Evolutionary conservation across 257 asterid species (phyloP), one percentile per base, ranked within the genome.

Genomic region (Solanum paucissectum): DNA sequence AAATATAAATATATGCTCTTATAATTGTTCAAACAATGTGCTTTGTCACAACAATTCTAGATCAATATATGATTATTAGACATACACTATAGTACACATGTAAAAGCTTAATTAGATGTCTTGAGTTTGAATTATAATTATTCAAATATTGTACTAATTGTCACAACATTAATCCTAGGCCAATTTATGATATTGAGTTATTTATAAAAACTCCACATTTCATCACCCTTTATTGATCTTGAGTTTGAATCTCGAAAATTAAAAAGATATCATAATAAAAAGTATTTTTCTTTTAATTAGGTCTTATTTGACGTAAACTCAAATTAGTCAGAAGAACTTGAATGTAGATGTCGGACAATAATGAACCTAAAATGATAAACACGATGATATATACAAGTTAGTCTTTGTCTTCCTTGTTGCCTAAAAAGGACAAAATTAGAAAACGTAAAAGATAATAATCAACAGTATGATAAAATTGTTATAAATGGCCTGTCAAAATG

Each of bases 401-500:
- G 6, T 36, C 2, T 36, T 42, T 77, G 62, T 77, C 37, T 77
- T 40, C 62, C 37, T 40, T 77, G 62, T 42, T 25, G 36, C 84
- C 18, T 77, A 29, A 40, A 40, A n/a, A 76, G 1, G 84, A 77
- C 62, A 77, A 77, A 25, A 77, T 13, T 25, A 77, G 62, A 76
- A 40, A 18, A 77, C 84, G 84, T 42, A 77, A 6, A 25, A 40
- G 60, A 77, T n/a, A 77, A 40, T 42, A 77, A n/a, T 77, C 60
- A 77, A 77, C 9, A 3, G 9, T n/a, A 76, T n/a, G 84, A 38
- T 40, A 34, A 21, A 42, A 77, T 40, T n/a, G 12, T 77, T 40
- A 12, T 76, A 42, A 76, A 40, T 42, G 21, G 83, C 4, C 83
- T 76, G 36, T 25, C 83, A 38, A 38, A 42, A 40, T 1, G 58